phyloP scores from a whole-genome alignment of 2,329 filamentous ascomycete genomes.

The Penicillium sp. region DNA sequence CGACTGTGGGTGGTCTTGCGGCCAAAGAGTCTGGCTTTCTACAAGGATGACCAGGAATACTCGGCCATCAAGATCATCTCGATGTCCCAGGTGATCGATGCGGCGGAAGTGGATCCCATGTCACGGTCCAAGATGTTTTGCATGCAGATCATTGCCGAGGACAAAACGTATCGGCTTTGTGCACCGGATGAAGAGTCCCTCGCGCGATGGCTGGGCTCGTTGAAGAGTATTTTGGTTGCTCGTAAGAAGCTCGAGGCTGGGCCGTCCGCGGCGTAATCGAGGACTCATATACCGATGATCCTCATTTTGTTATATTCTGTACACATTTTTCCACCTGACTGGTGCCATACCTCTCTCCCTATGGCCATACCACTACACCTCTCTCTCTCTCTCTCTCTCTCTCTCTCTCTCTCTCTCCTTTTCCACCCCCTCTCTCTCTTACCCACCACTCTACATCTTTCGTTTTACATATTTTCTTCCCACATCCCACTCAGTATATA shows the following conservation, averaged over 20 bases:
- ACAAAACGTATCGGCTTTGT: slow-evolving; percentile 80
- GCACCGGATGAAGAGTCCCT: slow-evolving; percentile 80
- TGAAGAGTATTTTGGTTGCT: slow-evolving; percentile 71
- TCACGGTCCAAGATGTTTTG: slow-evolving; percentile 85
- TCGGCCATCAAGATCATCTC: slow-evolving; percentile 81
- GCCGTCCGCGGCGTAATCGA: slow-evolving; percentile 18
- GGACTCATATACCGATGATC: too few relatives aligned
- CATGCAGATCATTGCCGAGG: slow-evolving; percentile 91
- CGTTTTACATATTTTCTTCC: slow-evolving; percentile 9
- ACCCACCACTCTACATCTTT: neutral
- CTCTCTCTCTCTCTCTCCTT: neutral
- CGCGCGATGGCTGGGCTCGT: slow-evolving; percentile 82
- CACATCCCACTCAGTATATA: slow-evolving; percentile 29
- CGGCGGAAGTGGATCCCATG: slow-evolving; percentile 88
- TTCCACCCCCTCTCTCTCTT: neutral
- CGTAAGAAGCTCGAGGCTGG: slow-evolving; percentile 42
- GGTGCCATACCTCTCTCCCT: neutral
- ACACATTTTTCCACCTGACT: neutral
- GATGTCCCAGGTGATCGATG: slow-evolving; percentile 80
- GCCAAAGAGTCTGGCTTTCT: slow-evolving; percentile 81
- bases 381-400: neutral
- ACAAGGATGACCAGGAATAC: slow-evolving; percentile 93
- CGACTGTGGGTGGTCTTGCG: slow-evolving; percentile 91
- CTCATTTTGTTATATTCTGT: slow-evolving; percentile 2
- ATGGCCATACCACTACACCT: slow-evolving; percentile 3